These are phyloP conservation scores for Phytomonas serpens DNA, from an alignment of 208 protist genomes.

Conservation along the genomic window DNA sequence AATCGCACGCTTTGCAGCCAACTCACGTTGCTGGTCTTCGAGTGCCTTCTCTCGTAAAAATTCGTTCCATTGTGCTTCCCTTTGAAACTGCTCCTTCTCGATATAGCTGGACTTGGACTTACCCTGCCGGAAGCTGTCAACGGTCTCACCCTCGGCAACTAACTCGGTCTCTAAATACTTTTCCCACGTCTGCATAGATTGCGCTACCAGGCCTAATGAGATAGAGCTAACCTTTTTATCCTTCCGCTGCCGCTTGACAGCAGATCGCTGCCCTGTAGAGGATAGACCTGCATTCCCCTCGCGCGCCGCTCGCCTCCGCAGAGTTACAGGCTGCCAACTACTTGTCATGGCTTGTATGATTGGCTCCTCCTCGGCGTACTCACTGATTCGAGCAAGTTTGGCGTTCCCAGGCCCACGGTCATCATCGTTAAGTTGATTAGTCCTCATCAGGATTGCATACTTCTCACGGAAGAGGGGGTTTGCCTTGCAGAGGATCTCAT, in stretches of 20 bases:
- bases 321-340: background rate
- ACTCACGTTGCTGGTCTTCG: constrained; percentile 36
- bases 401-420: background rate
- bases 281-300: background rate
- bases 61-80: constrained; percentile 60
- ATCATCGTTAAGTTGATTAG: background rate
- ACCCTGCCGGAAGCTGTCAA: constrained; percentile 56
- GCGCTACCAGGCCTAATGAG: constrained; percentile 42
- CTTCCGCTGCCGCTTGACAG: background rate
- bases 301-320: background rate
- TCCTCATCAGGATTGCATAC: background rate
- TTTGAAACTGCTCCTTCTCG: constrained; percentile 51
- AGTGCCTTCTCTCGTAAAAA: constrained; percentile 48
- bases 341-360: background rate
- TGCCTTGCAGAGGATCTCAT: background rate
- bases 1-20: constrained; percentile 37
- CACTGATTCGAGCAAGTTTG: background rate
- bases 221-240: constrained; percentile 11
- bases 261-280: background rate
- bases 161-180: constrained; percentile 37
- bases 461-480: background rate
- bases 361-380: background rate
- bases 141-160: constrained; percentile 51
- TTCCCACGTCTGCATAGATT: constrained; percentile 61
- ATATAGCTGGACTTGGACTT: constrained; percentile 47